A percentile compares a stretch with the other conserved stretches of the same genome.
Conservation (phyloP, 2,329 filamentous ascomycete species). For the Paramyrothecium sp. region DNA sequence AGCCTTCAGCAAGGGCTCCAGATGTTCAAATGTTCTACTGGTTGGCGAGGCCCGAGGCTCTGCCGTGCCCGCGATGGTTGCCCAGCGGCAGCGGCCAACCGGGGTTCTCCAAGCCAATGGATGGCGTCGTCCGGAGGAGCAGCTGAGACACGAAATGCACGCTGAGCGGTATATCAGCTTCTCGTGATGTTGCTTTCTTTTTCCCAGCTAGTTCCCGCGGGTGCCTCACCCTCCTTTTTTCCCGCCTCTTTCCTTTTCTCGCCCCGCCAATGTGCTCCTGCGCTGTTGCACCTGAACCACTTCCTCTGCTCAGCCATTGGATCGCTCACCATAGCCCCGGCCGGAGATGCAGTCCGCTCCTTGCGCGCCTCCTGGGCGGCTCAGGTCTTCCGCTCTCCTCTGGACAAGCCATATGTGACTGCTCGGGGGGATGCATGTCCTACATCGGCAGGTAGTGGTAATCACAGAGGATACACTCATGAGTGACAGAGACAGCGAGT, state of each 20-base stretch:
- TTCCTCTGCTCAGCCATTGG: too few relatives aligned
- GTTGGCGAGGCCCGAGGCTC: neutral
- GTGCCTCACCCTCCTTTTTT: neutral
- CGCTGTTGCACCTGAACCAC: too few relatives aligned
- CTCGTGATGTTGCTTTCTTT: neutral
- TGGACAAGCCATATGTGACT: neutral
- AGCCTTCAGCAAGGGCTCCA: too few relatives aligned
- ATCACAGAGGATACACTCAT: neutral
- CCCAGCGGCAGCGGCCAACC: neutral
- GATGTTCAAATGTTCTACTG: too few relatives aligned
- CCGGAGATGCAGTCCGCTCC: too few relatives aligned
- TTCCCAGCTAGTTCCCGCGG: neutral
- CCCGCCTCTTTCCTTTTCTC: neutral
- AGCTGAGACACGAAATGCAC: neutral
- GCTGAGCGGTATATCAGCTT: neutral
- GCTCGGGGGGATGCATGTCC: neutral
- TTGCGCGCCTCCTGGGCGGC: too few relatives aligned
- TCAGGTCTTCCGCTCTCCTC: too few relatives aligned
- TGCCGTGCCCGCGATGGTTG: neutral
- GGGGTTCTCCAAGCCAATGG: neutral
- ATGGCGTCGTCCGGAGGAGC: neutral
- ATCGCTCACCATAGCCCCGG: too few relatives aligned
- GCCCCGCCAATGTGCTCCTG: neutral
- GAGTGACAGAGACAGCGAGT: neutral
- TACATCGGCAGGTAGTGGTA: neutral